Percentiles rank a stretch among this genome's conserved stretches.
Conservation (phyloP, 257 asterid genomes). For the Solanum clarkiae region DNA sequence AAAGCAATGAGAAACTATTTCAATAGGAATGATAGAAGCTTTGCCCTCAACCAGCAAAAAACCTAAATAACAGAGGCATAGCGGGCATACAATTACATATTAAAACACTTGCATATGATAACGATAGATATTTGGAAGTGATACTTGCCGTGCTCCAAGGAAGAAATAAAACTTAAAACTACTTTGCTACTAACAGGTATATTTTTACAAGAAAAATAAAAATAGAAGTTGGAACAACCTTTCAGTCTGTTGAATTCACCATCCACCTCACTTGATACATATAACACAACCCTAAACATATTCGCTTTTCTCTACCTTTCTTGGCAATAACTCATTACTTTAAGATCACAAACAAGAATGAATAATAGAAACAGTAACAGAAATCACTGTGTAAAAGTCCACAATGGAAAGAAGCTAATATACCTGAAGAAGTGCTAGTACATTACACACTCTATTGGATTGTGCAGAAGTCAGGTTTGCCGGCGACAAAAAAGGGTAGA, state of each 20-base stretch:
- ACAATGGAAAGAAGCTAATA: background rate
- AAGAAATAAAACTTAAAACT: background rate
- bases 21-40: background rate
- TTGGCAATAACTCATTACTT: background rate
- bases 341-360: background rate
- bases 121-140: background rate
- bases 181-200: background rate
- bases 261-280: background rate
- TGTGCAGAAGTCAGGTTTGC: conserved; percentile 16
- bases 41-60: background rate
- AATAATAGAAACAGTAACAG: background rate
- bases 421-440: conserved; percentile 32
- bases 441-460: conserved; percentile 25
- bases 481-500: conserved; percentile 18
- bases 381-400: background rate
- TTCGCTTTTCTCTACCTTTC: background rate
- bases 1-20: background rate
- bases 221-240: background rate
- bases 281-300: background rate
- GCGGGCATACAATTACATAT: background rate
- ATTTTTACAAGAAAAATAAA: background rate
- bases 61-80: background rate
- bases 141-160: background rate
- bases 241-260: background rate
- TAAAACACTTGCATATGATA: background rate